These are phyloP conservation scores for Rauvolfia tetraphylla DNA, from an alignment of 257 asterid genomes.

Conservation along the genomic window DNA sequence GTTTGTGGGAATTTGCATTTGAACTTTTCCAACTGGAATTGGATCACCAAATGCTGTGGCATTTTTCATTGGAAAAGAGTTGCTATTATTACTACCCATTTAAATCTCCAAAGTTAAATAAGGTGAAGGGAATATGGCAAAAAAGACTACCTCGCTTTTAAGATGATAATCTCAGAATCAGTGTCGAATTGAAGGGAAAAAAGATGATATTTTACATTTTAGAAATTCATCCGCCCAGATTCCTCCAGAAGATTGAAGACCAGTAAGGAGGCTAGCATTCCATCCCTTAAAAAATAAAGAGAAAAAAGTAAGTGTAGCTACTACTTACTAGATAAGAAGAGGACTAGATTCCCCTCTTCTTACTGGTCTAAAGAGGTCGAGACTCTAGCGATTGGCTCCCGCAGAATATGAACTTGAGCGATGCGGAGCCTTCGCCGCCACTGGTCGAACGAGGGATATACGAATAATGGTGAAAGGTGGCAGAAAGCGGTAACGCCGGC, in stretches of 20 bases:
- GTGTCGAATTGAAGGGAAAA: background rate
- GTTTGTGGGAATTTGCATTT: constrained; percentile 33
- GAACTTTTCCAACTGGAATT: constrained; percentile 9
- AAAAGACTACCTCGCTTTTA: background rate
- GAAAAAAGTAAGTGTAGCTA: background rate
- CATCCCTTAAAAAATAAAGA: background rate
- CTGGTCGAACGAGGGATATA: background rate
- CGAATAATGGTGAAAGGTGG: background rate
- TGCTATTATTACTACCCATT: background rate
- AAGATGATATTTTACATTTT: background rate
- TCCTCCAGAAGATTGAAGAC: background rate
- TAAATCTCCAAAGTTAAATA: background rate
- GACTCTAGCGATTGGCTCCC: background rate
- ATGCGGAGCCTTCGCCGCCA: background rate
- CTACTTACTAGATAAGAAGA: background rate
- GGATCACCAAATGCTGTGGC: background rate
- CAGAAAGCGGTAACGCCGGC: no score
- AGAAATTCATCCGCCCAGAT: background rate
- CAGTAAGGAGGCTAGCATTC: background rate
- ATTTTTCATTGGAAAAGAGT: background rate
- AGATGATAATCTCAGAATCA: background rate
- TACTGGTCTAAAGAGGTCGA: background rate
- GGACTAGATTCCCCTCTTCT: background rate
- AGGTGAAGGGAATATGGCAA: background rate
- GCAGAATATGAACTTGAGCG: background rate